These are phyloP conservation scores for Mycena kentingensis DNA, from an alignment of 768 basidiomycete species.

Conservation along the genomic window DNA sequence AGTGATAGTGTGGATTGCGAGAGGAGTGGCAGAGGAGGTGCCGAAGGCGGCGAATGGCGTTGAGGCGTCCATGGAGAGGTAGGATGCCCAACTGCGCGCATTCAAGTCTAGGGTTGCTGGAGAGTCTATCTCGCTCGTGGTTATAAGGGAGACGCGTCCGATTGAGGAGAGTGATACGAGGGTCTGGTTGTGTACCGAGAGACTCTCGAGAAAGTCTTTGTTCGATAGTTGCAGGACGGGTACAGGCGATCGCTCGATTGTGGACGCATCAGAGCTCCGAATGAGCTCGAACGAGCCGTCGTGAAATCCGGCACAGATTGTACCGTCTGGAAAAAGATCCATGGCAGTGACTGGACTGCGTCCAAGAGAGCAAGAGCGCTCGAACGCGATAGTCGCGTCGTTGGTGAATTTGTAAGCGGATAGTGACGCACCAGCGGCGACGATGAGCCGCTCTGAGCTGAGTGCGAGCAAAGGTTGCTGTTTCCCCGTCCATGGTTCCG, in stretches of 20 bases:
- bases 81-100: slow-evolving; percentile 62
- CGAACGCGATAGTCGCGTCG: slow-evolving; percentile 41
- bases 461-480: slow-evolving; percentile 59
- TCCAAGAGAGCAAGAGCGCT: slow-evolving; percentile 46
- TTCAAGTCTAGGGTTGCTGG: slow-evolving; percentile 45
- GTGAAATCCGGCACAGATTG: slow-evolving; percentile 57
- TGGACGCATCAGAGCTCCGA: slow-evolving; percentile 21
- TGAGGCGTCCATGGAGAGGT: slow-evolving; percentile 54
- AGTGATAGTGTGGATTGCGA: slow-evolving; percentile 57
- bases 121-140: slow-evolving; percentile 20
- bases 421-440: slow-evolving; percentile 61
- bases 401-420: slow-evolving; percentile 55
- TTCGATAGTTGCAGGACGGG: slow-evolving; percentile 32
- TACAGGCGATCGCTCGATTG: slow-evolving; percentile 18
- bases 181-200: slow-evolving; percentile 47
- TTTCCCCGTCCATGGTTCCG: slow-evolving; percentile 57
- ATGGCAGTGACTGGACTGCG: slow-evolving; percentile 51
- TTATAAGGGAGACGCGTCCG: slow-evolving; percentile 47
- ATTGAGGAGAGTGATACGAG: slow-evolving; percentile 60
- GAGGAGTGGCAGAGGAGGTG: slow-evolving; percentile 57
- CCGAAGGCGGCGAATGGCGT: slow-evolving; percentile 71
- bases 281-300: slow-evolving; percentile 60
- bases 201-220: slow-evolving; percentile 55
- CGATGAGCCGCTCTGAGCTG: slow-evolving; percentile 54
- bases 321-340: slow-evolving; percentile 48